A percentile compares a stretch with the other conserved stretches of the same genome.
These are phyloP conservation scores for Saitozyma sp. DNA, from an alignment of 768 basidiomycete species.

Conservation along the genomic window DNA sequence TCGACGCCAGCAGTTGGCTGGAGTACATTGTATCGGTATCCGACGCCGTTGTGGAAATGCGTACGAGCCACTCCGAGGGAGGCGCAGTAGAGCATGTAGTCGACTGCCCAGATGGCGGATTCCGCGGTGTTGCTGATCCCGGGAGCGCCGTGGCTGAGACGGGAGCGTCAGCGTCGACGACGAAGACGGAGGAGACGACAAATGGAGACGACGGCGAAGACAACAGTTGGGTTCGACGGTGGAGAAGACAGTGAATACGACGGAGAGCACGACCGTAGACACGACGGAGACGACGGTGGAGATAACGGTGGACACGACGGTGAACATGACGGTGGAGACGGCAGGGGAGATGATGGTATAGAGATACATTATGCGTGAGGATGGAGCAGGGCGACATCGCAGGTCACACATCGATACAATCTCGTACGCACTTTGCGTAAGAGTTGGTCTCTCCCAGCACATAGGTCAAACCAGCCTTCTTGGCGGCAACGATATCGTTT, in stretches of 20 bases:
- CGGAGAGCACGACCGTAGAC: background rate
- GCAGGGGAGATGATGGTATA: background rate
- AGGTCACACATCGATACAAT: background rate
- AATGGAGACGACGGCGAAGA: background rate
- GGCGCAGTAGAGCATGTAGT: constrained; percentile 19
- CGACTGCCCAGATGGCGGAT: constrained; percentile 27
- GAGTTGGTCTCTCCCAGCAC: constrained; percentile 19
- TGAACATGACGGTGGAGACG: background rate
- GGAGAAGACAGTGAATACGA: background rate
- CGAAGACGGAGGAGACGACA: too few relatives aligned
- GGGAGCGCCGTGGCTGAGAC: constrained; percentile 20
- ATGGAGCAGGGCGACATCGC: background rate
- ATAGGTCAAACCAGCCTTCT: background rate
- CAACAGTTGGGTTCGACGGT: background rate
- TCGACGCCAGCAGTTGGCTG: constrained; percentile 15
- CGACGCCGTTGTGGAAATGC: constrained; percentile 25
- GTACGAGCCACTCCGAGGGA: constrained; percentile 16
- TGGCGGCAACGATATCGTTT: background rate
- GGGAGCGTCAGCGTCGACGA: background rate
- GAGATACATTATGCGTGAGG: background rate
- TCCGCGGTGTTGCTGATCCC: constrained; percentile 22
- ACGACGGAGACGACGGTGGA: too few relatives aligned
- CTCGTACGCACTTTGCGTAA: constrained; percentile 25
- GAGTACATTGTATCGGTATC: constrained; percentile 22
- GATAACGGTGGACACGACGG: background rate